These are phyloP conservation scores for Adansonia gregorii DNA, from an alignment of 441 rosid genomes.

Conservation along the genomic window DNA sequence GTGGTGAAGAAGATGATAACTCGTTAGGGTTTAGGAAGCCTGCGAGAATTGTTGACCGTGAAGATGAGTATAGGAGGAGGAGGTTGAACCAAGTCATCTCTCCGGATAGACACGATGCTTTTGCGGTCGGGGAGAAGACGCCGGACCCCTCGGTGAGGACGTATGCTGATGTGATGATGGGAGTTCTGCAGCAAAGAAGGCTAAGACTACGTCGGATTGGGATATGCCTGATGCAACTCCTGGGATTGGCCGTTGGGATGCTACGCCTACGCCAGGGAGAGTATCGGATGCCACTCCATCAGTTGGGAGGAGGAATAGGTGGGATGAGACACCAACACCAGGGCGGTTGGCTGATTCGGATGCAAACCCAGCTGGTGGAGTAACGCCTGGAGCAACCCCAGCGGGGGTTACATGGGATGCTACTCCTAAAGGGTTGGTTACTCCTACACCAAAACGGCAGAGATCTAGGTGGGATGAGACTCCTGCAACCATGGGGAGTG, in stretches of 20 bases:
- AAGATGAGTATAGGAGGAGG: constrained; percentile 81
- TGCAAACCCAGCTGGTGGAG: constrained; percentile 87
- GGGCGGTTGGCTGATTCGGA: constrained; percentile 87
- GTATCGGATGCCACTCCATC: constrained; percentile 82
- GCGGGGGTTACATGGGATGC: constrained; percentile 96
- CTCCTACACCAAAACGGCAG: constrained; percentile 91
- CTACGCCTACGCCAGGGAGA: constrained; percentile 93
- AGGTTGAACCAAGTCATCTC: constrained; percentile 79
- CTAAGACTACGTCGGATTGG: constrained; percentile 81
- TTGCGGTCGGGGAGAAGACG: constrained; percentile 89
- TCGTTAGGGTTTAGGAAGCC: constrained; percentile 62
- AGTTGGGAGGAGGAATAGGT: constrained; percentile 75
- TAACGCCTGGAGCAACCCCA: constrained; percentile 91
- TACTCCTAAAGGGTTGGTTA: constrained; percentile 84
- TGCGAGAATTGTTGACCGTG: constrained; percentile 75
- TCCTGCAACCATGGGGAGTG: constrained; percentile 95
- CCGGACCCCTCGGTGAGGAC: constrained; percentile 81
- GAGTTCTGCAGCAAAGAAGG: constrained; percentile 58
- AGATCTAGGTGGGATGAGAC: constrained; percentile 99
- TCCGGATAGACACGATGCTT: constrained; percentile 92
- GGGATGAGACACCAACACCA: constrained; percentile 98
- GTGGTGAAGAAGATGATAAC: constrained; percentile 57
- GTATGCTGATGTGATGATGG: constrained; percentile 75
- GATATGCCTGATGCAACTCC: constrained; percentile 87
- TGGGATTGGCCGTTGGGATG: constrained; percentile 95